These are phyloP conservation scores for Lactarius indigo DNA, from an alignment of 768 basidiomycete genomes.

Conservation along the genomic window DNA sequence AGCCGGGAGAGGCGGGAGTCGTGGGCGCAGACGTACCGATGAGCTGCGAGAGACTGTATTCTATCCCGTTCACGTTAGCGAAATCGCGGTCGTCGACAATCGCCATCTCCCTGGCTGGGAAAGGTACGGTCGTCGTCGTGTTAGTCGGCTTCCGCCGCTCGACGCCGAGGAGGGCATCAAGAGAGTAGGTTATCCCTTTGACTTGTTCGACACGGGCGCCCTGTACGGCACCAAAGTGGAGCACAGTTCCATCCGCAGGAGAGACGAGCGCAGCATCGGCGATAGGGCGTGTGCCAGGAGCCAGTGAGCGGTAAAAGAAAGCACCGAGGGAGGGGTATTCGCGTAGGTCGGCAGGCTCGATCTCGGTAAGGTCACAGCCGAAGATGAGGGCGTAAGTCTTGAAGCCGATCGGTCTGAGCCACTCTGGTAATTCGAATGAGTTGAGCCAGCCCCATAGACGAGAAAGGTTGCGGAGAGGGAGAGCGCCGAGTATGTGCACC, in stretches of 20 bases:
- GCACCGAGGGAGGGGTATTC: slow-evolving; percentile 84
- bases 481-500: slow-evolving; percentile 96
- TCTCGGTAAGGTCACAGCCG: slow-evolving; percentile 91
- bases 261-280: slow-evolving; percentile 60
- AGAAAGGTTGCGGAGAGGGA: slow-evolving; percentile 93
- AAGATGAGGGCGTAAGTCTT: slow-evolving; percentile 83
- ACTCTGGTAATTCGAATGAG: slow-evolving; percentile 87
- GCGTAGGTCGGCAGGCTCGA: slow-evolving; percentile 73
- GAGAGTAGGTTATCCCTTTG: slow-evolving; percentile 95
- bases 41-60: slow-evolving; percentile 89
- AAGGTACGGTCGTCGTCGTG: slow-evolving; percentile 34
- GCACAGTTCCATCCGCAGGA: slow-evolving; percentile 89
- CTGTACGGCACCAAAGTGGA: slow-evolving; percentile 87
- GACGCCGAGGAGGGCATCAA: slow-evolving; percentile 87
- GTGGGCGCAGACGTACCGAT: slow-evolving; percentile 54
- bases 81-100: slow-evolving; percentile 85
- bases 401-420: slow-evolving; percentile 91
- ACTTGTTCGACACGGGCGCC: slow-evolving; percentile 88
- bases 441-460: slow-evolving; percentile 96
- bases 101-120: slow-evolving; percentile 47
- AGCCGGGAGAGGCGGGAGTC: slow-evolving; percentile 33
- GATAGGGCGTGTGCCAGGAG: slow-evolving; percentile 77
- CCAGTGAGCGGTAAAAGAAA: slow-evolving; percentile 91
- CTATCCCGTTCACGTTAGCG: slow-evolving; percentile 95
- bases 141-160: slow-evolving; percentile 38